A percentile compares a stretch with the other conserved stretches of the same genome.
These are phyloP conservation scores for Polyplosphaeria fusca DNA, from an alignment of 495 filamentous ascomycete species.

Conservation along the genomic window DNA sequence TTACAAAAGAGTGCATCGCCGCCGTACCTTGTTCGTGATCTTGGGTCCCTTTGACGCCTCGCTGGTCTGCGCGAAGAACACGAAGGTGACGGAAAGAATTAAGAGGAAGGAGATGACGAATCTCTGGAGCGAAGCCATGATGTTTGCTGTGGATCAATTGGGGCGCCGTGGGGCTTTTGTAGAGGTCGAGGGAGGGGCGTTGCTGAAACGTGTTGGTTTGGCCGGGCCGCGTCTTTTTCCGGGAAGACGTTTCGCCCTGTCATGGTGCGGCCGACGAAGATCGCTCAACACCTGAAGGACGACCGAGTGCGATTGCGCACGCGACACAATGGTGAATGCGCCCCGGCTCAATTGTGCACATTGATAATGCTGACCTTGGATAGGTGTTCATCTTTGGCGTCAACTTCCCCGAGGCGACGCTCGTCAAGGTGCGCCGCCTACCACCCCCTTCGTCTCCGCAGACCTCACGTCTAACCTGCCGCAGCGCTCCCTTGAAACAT, in stretches of 20 bases:
- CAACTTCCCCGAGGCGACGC: conserved; percentile 75
- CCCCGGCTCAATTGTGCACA: neutral
- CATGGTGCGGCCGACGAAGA: neutral
- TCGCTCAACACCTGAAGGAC: conserved; percentile 5
- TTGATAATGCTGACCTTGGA: conserved; percentile 8
- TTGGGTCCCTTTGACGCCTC: conserved; percentile 85
- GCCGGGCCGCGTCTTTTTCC: conserved; percentile 12
- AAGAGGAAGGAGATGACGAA: conserved; percentile 66
- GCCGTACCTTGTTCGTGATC: conserved; percentile 82
- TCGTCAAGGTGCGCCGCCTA: conserved; percentile 27
- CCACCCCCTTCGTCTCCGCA: neutral
- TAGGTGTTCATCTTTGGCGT: conserved; percentile 82
- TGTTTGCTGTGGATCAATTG: conserved; percentile 20
- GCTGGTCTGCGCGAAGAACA: conserved; percentile 67
- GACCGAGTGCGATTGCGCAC: neutral
- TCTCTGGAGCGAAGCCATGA: conserved; percentile 53
- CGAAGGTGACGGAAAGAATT: conserved; percentile 67
- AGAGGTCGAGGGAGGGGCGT: neutral
- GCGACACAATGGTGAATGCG: conserved; percentile 37
- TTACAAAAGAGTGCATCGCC: neutral
- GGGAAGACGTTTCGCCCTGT: conserved; percentile 1
- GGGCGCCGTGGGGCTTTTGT: conserved; percentile 12
- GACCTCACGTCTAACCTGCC: conserved; percentile 4
- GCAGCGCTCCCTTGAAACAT: conserved; percentile 78
- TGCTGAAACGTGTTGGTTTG: conserved; percentile 24